Evolutionary conservation across 75 land plant species (phyloP).

Genomic region (Ceratopteris richardii): DNA sequence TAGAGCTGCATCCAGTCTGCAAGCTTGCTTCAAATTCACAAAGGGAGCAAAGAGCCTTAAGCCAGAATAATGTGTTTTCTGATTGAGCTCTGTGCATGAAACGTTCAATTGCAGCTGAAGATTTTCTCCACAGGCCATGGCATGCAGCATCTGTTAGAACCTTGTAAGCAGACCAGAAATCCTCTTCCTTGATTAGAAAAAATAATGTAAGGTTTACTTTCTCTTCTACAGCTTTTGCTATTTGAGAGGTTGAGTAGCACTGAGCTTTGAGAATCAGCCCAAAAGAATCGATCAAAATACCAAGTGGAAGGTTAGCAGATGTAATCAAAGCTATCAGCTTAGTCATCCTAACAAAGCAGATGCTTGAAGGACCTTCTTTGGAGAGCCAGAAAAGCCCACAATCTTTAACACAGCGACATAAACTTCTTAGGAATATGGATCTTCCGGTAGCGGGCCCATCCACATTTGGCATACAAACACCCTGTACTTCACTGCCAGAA

Average conservation of each 20-base stretch:
- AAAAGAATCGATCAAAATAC: too few relatives aligned
- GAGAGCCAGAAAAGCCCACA: not conserved
- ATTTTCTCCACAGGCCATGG: conserved; percentile 49
- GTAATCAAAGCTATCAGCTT: not conserved
- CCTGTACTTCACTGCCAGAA: not conserved
- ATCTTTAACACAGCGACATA: not conserved
- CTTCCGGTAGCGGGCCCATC: not conserved
- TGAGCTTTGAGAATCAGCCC: not conserved
- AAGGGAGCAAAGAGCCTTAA: conserved; percentile 26
- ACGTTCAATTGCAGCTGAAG: conserved; percentile 27
- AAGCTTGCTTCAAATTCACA: not conserved
- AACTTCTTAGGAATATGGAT: not conserved
- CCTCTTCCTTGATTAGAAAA: conserved; percentile 7
- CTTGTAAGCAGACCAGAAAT: conserved; percentile 58
- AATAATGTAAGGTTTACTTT: conserved; percentile 1
- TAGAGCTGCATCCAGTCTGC: not conserved
- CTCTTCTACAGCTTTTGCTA: not conserved
- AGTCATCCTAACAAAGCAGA: not conserved
- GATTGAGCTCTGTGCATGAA: conserved; percentile 34
- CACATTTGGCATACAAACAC: not conserved
- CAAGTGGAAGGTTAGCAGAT: not conserved
- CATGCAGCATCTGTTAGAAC: conserved; percentile 39
- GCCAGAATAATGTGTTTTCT: conserved; percentile 41
- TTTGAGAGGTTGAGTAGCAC: not conserved
- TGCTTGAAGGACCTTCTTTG: not conserved